Evolutionary conservation across 2,329 filamentous ascomycete genomes (phyloP), one percentile per base, ranked within the genome.

Genomic region (Cercospora sojina): DNA sequence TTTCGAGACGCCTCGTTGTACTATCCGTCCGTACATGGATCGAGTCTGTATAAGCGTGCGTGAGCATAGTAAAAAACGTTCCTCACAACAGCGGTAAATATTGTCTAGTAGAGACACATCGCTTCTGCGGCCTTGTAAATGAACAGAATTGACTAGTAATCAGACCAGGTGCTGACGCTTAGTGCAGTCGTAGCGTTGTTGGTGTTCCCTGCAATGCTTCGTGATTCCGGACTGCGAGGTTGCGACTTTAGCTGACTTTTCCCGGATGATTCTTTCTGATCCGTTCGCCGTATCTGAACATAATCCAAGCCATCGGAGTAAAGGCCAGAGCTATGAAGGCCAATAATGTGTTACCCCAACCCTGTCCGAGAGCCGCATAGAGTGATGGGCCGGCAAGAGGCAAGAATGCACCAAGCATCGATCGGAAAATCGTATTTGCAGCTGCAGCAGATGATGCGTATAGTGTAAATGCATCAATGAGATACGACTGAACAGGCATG

Each of bases 391-490:
- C 87, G 2, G 83, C 82, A 13, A 90, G 78, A 0, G 88, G 88
- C 0, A 90, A 76, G 5, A 87, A 76, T 2, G 84, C 86, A 10
- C 86, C 87, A 12, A 86, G 79, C 0, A 87, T 71, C 12, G 79
- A 82, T 25, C 87, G 77, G 3, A 90, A 75, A 3, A 90, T 83
- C 0, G 88, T 88, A 69, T 84, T 89, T 1, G 88, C 88, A 0
- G 90, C 89, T 0, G 90, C 83, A 0, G 87, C 89, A 4, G 83
- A 84, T 16, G 89, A 88, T 0, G 87, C 86, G 69, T 88, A 86
- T 67, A 82, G 77, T 0, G 82, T 80, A 72, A 85, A 90, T 1
- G 84, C 82, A 64, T 91, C 88, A 32, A 90, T 84, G 3, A 91
- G 82, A 70, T 91, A 92, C 31, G 64, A 62, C 58, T 66, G 59